Base-by-base conservation (phyloP, 1,284 basidiomycete species). In the Irpex sp. region DNA sequence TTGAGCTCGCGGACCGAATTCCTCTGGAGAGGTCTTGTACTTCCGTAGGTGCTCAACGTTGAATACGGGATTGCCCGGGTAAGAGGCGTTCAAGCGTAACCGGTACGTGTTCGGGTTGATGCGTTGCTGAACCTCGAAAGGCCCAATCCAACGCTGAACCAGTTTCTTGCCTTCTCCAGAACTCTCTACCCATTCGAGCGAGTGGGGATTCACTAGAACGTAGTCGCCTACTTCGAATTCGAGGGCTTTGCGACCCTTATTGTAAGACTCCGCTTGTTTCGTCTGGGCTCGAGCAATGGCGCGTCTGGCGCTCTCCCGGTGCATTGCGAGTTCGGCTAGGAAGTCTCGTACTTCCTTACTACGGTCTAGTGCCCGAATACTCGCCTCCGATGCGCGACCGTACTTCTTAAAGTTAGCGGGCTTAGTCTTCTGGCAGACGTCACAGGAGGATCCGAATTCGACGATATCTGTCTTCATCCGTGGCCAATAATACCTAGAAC, bases 191-290 rank as follows among this genome's bases (percentile, higher is more conserved):
- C 72, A 63, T 59, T 76, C 60, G 13, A 75, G 58, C 0, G 67
- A 65, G 58, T 76, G 72, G 4, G 76, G 74, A 51, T 76, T 76
- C 2, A 77, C 64, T 2, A 76, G 63, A 1, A 75, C 76, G 6
- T 48, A 40, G 13, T 73, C 68, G 3, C 76, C 75, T 17, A 55
- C 59, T 38, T 71, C 47, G 37, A 73, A 71, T 19, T 62, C 66
- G 7, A 62, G 34, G 0, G 64, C 19, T 0, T 64, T 51, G 2
- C 62, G 52, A 1, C 62, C 64, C 21, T 60, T 63, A 47, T 65
- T 63, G 51, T 65, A 65, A 2, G 40, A 34, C n/a, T 51, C 34
- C 6, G 63, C 63, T 44, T 67, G 64, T 11, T 51, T 56, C 4
- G 26, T 36, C 36, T 68, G 67, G 2, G 71, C 69, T 44, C 61